Conservation (phyloP, 805 yeast genomes). For the Yamadazyma philogaea region DNA sequence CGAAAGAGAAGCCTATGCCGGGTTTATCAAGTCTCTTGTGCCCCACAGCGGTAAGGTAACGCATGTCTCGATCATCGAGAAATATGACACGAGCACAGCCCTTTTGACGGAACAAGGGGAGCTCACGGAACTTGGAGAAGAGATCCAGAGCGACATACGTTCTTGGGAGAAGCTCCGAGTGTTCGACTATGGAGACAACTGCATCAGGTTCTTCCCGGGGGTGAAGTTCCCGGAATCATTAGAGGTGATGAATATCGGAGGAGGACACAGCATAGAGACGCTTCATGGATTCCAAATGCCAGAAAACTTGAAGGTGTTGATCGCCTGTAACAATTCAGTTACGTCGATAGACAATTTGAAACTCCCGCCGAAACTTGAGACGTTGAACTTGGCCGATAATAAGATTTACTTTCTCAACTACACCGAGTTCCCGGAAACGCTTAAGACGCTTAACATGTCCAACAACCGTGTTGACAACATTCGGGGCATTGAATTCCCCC, state of each 20-base stretch:
- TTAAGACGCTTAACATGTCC: conserved; percentile 33
- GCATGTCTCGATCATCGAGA: conserved; percentile 39
- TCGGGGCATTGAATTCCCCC: conserved; percentile 37
- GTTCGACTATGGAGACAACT: conserved; percentile 38
- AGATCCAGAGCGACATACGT: conserved; percentile 34
- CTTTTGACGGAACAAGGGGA: conserved; percentile 35
- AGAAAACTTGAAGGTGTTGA: conserved; percentile 23
- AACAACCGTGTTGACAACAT: conserved; percentile 39
- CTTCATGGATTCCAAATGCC: conserved; percentile 41
- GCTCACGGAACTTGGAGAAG: conserved; percentile 30
- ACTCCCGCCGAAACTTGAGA: conserved; percentile 33
- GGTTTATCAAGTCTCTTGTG: conserved; percentile 22
- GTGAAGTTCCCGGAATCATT: conserved; percentile 37
- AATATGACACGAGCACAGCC: conserved; percentile 32
- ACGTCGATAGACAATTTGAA: conserved; percentile 33
- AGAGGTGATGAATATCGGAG: conserved; percentile 38
- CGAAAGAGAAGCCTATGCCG: conserved; percentile 24
- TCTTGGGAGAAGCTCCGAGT: conserved; percentile 32
- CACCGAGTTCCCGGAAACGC: conserved; percentile 34
- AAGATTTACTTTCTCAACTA: conserved; percentile 37
- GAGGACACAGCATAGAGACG: conserved; percentile 38
- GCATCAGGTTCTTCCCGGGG: conserved; percentile 37
- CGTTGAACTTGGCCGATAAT: conserved; percentile 35
- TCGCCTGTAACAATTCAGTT: conserved; percentile 34
- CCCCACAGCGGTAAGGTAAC: conserved; percentile 27